Percentiles rank a stretch among this genome's conserved stretches.
phyloP scores from a whole-genome alignment of 345 rosid species.

The Rhizophora mangle region DNA sequence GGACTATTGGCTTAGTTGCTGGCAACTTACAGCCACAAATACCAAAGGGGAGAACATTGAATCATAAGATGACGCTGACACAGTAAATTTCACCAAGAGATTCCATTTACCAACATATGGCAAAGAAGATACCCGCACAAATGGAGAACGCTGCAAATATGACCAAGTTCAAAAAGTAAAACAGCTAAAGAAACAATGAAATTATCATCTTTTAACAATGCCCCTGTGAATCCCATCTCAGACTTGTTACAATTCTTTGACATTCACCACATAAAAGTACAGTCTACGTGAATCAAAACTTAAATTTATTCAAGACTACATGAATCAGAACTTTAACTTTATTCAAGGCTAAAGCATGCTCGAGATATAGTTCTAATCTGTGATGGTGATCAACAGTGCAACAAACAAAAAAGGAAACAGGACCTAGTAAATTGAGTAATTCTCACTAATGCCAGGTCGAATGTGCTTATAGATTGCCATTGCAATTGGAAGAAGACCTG shows the following conservation, averaged over 20 bases:
- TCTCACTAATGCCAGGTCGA: constrained; percentile 59
- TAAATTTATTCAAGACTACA: constrained; percentile 5
- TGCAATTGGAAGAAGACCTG: constrained; percentile 65
- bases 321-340: not conserved
- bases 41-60: too few species aligned
- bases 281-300: not conserved
- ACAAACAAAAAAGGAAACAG: constrained; percentile 2
- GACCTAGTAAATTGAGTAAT: constrained; percentile 61
- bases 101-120: too few species aligned
- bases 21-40: too few species aligned
- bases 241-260: constrained; percentile 7
- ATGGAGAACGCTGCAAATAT: too few species aligned
- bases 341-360: constrained; percentile 12
- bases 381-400: not conserved
- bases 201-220: not conserved
- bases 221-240: constrained; percentile 2
- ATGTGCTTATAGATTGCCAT: constrained; percentile 66
- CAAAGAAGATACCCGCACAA: too few species aligned
- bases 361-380: not conserved
- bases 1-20: too few species aligned
- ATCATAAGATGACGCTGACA: too few species aligned
- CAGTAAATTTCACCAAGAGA: too few species aligned
- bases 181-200: not conserved
- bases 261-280: not conserved
- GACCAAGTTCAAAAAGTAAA: not conserved